Base-by-base conservation (phyloP, 176 grass and related monocot genomes). In the Carex pumila region DNA sequence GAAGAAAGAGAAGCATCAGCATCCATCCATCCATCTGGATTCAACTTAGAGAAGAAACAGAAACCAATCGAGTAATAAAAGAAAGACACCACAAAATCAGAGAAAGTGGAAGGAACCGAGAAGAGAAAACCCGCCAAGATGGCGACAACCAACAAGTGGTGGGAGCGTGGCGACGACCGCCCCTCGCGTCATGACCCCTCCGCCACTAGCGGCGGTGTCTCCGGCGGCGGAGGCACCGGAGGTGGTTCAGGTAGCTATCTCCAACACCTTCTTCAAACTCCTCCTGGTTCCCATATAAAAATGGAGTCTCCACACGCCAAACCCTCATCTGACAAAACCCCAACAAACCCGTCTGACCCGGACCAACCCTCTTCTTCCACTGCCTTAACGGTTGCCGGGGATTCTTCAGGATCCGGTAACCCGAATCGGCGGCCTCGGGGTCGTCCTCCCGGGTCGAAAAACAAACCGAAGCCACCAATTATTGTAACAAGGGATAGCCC, bases 101-200 rank as follows among this genome's bases (percentile, higher is more conserved):
- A 34, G 6, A 47, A 37, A 13, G 12, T 11, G 34, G 62, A 72
- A 77, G 77, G 64, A 12, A 76, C 61, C 34, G 58, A 91, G 66
- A 85, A 63, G 12, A 13, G 41, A 31, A 72, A 83, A 89, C 80
- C 66, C 29, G 87, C 58, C 19, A 90, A 54, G 79, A 93, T 94
- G 91, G 91, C 94, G 91, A 94, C 93, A 80, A 91, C 94, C 73
- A 92, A 91, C 80, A 98, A 95, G 96, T 98, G 96, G 96, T 98
- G 96, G 96, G 96, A 98, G 88, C 86, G 93, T 30, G 86, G 85
- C 61, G 96, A 98, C 82, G 91, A 88, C 50, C 31, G 69, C 12
- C 18, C 91, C 69, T 86, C 89, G 30, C 92, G 92, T 87, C 86
- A 91, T 17, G 92, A 91, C 49, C 93, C 91, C 83, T 88, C 91